Evolutionary conservation across 225 moss, liverwort and hornwort genomes (phyloP).

Genomic region (Straminergon stramineum): DNA sequence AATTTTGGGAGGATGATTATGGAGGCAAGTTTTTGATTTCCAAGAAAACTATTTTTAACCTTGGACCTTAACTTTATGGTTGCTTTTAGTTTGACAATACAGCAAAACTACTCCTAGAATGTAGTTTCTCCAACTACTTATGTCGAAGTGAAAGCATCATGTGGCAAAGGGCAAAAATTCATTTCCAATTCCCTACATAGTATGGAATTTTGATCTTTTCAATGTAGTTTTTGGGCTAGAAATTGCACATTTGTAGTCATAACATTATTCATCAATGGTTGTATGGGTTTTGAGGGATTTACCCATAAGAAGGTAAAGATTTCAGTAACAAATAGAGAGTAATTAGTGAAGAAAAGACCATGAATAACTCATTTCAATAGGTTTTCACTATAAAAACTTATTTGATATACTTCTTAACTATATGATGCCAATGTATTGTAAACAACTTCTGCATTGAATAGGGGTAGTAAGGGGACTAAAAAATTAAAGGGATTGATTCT

Average conservation of each 20-base stretch:
- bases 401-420: background rate
- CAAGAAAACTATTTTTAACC: background rate
- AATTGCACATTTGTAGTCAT: background rate
- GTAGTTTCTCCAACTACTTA: background rate
- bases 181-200: accelerated
- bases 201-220: background rate
- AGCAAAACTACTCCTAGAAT: background rate
- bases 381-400: background rate
- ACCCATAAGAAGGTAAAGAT: background rate
- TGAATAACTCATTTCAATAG: background rate
- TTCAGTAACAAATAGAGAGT: no score
- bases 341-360: accelerated
- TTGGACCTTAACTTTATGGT: background rate
- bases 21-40: background rate
- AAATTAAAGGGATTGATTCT: no score
- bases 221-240: no score
- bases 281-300: accelerated
- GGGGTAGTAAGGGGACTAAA: no score
- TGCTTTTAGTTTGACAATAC: background rate
- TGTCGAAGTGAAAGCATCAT: background rate
- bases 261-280: accelerated
- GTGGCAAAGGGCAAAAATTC: background rate
- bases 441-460: accelerated
- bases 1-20: no score
- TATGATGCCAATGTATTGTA: background rate